Conservation (phyloP, 306 rosid genomes). For the Canavalia ensiformis region DNA sequence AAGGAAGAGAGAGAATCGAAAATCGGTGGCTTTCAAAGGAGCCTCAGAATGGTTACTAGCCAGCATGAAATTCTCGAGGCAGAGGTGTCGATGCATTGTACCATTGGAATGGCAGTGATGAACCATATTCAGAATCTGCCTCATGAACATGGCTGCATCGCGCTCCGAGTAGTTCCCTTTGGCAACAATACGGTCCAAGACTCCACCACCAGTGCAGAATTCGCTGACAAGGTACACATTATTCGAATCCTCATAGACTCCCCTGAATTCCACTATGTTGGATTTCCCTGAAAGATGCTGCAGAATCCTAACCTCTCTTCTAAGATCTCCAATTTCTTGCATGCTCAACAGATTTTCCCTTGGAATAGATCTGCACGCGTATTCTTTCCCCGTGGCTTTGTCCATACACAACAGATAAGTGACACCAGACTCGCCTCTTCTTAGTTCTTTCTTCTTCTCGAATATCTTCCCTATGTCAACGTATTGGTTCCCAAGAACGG, state of each 20-base stretch:
- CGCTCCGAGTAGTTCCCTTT: slow-evolving; percentile 74
- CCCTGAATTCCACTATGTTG: slow-evolving; percentile 82
- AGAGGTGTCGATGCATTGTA: no score
- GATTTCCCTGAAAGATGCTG: slow-evolving; percentile 92
- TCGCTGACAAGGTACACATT: slow-evolving; percentile 79
- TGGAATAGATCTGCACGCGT: slow-evolving; percentile 82
- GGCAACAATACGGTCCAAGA: slow-evolving; percentile 56
- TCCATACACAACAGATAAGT: slow-evolving; percentile 75
- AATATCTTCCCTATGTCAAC: slow-evolving; percentile 56
- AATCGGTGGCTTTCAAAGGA: slow-evolving; percentile 81
- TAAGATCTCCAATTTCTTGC: slow-evolving; percentile 64
- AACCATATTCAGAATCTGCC: no score
- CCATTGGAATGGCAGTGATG: no score
- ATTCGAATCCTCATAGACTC: slow-evolving; percentile 78
- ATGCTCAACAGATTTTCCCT: slow-evolving; percentile 49
- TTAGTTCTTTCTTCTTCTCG: slow-evolving; percentile 70
- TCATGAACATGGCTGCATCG: slow-evolving; percentile 17
- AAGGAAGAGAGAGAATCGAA: slow-evolving; percentile 87
- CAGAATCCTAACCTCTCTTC: slow-evolving; percentile 72
- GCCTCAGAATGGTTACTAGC: slow-evolving; percentile 40
- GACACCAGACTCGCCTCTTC: slow-evolving; percentile 62
- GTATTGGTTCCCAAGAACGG: slow-evolving; percentile 64
- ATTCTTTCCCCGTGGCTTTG: slow-evolving; percentile 58
- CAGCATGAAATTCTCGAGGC: no score
- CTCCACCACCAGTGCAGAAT: slow-evolving; percentile 84